Percentiles rank a stretch among this genome's conserved stretches.
Conservation (phyloP, 768 basidiomycete genomes). For the Russula sp. region DNA sequence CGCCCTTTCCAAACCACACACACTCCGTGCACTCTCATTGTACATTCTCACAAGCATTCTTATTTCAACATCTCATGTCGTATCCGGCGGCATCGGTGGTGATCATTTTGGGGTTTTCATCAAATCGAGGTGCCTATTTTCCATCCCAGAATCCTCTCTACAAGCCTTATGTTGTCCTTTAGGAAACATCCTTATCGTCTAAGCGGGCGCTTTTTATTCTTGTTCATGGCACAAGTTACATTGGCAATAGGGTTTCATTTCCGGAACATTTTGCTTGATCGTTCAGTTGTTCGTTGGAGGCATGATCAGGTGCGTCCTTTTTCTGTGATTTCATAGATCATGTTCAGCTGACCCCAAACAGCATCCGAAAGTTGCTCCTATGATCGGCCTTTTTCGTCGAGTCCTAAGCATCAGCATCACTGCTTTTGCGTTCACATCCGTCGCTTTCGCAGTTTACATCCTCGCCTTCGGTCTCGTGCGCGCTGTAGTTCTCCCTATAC, state of each 20-base stretch:
- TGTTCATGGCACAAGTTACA: constrained; percentile 51
- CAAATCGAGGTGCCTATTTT: constrained; percentile 54
- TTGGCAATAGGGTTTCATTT: constrained; percentile 49
- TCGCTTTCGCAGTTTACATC: constrained; percentile 38
- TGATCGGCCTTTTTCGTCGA: constrained; percentile 24
- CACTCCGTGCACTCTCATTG: constrained; percentile 44
- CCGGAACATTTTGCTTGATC: constrained; percentile 61
- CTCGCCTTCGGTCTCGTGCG: constrained; percentile 50
- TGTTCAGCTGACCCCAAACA: constrained; percentile 2
- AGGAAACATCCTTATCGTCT: constrained; percentile 76
- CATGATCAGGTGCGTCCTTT: constrained; percentile 4
- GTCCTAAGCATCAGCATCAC: constrained; percentile 9
- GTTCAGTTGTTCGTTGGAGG: constrained; percentile 44
- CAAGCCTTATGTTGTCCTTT: constrained; percentile 5
- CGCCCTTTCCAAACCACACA: constrained; percentile 49
- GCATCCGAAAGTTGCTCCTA: constrained; percentile 34
- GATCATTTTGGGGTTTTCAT: constrained; percentile 55
- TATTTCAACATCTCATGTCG: constrained; percentile 44
- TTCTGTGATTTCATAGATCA: background rate
- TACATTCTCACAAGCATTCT: constrained; percentile 50
- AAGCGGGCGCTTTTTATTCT: constrained; percentile 64
- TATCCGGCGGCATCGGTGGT: constrained; percentile 39
- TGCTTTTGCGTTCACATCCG: constrained; percentile 8
- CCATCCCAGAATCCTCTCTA: background rate
- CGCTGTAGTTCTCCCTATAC: constrained; percentile 48